Base-by-base conservation (phyloP, 192 early-diverging fungal species). In the Diversispora epigaea region DNA sequence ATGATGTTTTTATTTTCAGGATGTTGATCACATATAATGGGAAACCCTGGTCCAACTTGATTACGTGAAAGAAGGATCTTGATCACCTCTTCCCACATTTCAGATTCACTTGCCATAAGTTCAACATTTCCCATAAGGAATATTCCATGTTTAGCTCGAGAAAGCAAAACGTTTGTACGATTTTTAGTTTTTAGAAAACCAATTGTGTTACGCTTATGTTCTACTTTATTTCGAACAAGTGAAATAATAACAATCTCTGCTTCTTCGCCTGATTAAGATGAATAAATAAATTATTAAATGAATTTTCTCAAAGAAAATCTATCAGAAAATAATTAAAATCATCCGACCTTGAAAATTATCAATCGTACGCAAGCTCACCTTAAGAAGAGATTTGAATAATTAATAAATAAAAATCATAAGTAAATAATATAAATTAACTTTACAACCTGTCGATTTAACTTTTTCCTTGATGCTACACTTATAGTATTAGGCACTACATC, bases 71-170 rank as follows among this genome's bases (percentile, higher is more conserved):
- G 55, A 10, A 86, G 65, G 10, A 82, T 75, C 0, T 78, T n/a
- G 7, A 88, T 78, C 6, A 88, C 81, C 3, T 41, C 57, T 45
- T 70, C 69, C 86, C 86, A 88, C 6, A 84, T 77, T 1, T 62
- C 21, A 12, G 73, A 63, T 21, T 68, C 41, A 1, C 58, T 44
- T 52, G 47, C 60, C 72, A 87, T 80, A 1, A 87, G 68, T 0
- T 54, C 45, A 0, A 83, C 72, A 39, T 87, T 84, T 3, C 88
- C 88, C 17, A 89, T 56, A 10, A 89, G 68, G 41, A 78, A 89
- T 84, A 89, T 84, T 5, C 88, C 88, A 71, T 89, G 87, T 46
- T 84, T 66, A 0, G 88, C 88, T 32, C 88, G 77, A 14, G 87
- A 88, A 1, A 88, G 47, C 8, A 88, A 65, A 8, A 89, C 88